These are phyloP conservation scores for Neurospora tetrasperma DNA, from an alignment of 495 filamentous ascomycete genomes.

Conservation along the genomic window DNA sequence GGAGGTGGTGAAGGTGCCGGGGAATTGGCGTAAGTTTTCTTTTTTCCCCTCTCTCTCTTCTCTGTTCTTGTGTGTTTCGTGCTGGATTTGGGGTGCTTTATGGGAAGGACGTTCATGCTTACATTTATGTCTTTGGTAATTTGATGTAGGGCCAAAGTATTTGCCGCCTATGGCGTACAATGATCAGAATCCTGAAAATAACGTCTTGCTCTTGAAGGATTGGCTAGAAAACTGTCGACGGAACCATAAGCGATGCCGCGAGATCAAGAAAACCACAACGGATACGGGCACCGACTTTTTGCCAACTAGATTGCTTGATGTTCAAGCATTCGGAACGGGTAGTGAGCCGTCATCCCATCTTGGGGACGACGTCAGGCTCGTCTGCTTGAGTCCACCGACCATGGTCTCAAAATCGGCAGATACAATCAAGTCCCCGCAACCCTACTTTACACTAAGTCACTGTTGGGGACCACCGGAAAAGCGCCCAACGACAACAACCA, in stretches of 20 bases:
- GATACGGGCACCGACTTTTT: not conserved
- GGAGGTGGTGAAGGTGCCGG: too few species aligned
- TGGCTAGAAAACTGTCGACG: not conserved
- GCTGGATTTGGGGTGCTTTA: too few species aligned
- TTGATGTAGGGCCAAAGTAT: not conserved
- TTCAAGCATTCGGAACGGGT: not conserved
- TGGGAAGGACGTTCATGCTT: not conserved
- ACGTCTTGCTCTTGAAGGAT: not conserved
- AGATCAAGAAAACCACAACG: not conserved
- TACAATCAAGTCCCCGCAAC: not conserved
- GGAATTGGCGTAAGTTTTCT: too few species aligned
- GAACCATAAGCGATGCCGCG: not conserved
- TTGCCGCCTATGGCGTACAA: not conserved
- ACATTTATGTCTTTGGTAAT: not conserved
- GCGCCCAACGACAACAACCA: not conserved
- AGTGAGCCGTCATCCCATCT: not conserved
- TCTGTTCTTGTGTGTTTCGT: too few species aligned
- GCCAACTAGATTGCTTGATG: not conserved
- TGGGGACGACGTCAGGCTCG: not conserved
- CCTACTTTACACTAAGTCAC: not conserved
- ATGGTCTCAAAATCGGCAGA: too few species aligned
- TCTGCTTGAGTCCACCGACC: not conserved
- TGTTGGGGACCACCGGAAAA: not conserved
- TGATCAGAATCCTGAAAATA: not conserved
- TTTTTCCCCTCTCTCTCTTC: too few species aligned